These are phyloP conservation scores for Apophysomyces sp. DNA, from an alignment of 371 early-diverging fungal species.

Conservation along the genomic window DNA sequence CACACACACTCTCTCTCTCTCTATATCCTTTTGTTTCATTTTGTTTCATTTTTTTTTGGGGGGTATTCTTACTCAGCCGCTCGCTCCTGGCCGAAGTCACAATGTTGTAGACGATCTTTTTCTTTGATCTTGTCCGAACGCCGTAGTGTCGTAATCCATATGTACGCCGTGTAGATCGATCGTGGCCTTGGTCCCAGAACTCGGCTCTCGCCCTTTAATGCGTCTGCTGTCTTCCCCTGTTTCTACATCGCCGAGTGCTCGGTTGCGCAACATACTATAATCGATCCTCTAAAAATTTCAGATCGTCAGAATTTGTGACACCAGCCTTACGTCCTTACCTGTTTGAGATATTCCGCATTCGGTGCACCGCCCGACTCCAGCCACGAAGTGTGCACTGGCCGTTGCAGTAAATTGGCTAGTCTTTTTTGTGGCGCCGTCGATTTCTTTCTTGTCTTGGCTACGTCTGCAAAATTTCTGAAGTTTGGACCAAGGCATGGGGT, in stretches of 20 bases:
- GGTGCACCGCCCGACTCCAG: slow-evolving; percentile 50
- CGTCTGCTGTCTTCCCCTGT: slow-evolving; percentile 54
- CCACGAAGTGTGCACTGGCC: slow-evolving; percentile 54
- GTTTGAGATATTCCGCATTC: slow-evolving; percentile 44
- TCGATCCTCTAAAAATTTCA: slow-evolving; percentile 44
- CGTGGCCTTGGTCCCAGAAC: slow-evolving; percentile 51
- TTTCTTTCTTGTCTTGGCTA: slow-evolving; percentile 28
- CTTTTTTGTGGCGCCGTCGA: slow-evolving; percentile 15
- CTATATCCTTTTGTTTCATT: slow-evolving; percentile 38
- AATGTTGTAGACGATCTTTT: too few species aligned
- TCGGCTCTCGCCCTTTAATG: slow-evolving; percentile 31
- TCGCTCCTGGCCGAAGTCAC: slow-evolving; percentile 22
- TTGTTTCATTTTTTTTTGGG: slow-evolving; percentile 39
- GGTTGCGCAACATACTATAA: slow-evolving; percentile 53
- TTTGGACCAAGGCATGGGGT: too few species aligned
- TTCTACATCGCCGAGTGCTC: slow-evolving; percentile 55
- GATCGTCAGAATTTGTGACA: too few species aligned
- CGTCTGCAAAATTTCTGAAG: slow-evolving; percentile 39
- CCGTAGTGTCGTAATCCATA: slow-evolving; percentile 55
- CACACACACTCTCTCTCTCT: slow-evolving; percentile 43
- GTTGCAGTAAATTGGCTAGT: slow-evolving; percentile 8
- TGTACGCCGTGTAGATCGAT: slow-evolving; percentile 65
- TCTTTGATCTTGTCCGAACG: slow-evolving; percentile 36
- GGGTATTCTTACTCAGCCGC: slow-evolving; percentile 21
- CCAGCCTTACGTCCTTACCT: slow-evolving; percentile 18